Conservation (phyloP, 305 asterid genomes). For the Petunia hybrid region DNA sequence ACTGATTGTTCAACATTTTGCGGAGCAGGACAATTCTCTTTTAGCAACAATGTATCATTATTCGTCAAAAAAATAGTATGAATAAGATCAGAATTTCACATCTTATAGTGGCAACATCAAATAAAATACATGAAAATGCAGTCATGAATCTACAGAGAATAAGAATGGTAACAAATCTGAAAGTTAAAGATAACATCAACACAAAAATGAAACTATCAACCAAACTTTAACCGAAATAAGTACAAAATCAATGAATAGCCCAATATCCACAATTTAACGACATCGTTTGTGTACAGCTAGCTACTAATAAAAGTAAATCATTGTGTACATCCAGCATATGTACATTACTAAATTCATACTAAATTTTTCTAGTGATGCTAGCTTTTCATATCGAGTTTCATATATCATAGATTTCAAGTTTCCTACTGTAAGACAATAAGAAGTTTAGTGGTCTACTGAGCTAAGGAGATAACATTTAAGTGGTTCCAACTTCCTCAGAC, state of each 20-base stretch:
- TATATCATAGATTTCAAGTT: background rate
- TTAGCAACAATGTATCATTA: conserved; percentile 8
- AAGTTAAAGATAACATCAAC: conserved; percentile 23
- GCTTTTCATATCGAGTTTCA: background rate
- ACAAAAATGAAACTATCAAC: background rate
- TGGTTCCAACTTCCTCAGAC: conserved; percentile 23
- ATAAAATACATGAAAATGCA: background rate
- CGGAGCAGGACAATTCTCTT: background rate
- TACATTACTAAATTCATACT: background rate
- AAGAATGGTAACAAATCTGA: background rate
- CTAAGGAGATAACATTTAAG: conserved; percentile 3
- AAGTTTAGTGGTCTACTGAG: background rate
- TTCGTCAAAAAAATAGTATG: background rate
- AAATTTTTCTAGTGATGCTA: conserved; percentile 26
- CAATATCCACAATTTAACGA: conserved; percentile 9
- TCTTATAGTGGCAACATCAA: conserved; percentile 5
- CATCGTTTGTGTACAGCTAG: background rate
- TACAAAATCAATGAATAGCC: background rate
- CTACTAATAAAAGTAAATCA: background rate
- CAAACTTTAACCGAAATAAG: background rate
- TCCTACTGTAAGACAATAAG: conserved; percentile 8
- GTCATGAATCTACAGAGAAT: background rate
- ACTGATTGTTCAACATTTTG: conserved; percentile 20
- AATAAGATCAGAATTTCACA: background rate
- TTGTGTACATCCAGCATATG: background rate